A percentile compares a stretch with the other conserved stretches of the same genome.
Conservation (phyloP, 257 asterid species). For the Avicennia marina region DNA sequence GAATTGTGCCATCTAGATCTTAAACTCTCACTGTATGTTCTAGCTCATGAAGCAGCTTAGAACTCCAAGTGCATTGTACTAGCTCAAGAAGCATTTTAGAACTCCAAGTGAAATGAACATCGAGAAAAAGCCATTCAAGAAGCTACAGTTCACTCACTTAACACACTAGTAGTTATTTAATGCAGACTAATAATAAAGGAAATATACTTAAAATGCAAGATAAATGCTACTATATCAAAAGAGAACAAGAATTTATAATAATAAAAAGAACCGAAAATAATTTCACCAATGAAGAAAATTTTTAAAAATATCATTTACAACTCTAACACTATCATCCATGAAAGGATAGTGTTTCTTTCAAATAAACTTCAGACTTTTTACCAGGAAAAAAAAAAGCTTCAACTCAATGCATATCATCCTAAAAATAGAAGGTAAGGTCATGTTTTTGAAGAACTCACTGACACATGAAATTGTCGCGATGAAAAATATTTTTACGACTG, state of each 20-base stretch:
- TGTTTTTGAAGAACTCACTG: constrained; percentile 63
- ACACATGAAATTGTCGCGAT: constrained; percentile 74
- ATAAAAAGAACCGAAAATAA: not conserved
- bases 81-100: too few relatives aligned
- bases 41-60: too few relatives aligned
- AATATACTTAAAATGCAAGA: too few relatives aligned
- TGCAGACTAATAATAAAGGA: too few relatives aligned
- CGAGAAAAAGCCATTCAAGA: too few relatives aligned
- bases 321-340: not conserved
- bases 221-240: too few relatives aligned
- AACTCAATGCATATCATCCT: not conserved
- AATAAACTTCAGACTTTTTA: not conserved
- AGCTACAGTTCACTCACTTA: too few relatives aligned
- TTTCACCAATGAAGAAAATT: too few relatives aligned
- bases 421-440: not conserved
- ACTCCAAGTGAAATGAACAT: too few relatives aligned
- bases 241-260: not conserved
- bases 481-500: constrained; percentile 79
- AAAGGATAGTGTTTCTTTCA: not conserved
- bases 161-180: too few relatives aligned
- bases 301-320: not conserved
- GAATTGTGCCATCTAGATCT: not conserved
- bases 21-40: too few relatives aligned
- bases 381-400: not conserved
- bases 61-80: too few relatives aligned